Conservation (phyloP, 257 asterid genomes). For the Gentiana dahurica region DNA sequence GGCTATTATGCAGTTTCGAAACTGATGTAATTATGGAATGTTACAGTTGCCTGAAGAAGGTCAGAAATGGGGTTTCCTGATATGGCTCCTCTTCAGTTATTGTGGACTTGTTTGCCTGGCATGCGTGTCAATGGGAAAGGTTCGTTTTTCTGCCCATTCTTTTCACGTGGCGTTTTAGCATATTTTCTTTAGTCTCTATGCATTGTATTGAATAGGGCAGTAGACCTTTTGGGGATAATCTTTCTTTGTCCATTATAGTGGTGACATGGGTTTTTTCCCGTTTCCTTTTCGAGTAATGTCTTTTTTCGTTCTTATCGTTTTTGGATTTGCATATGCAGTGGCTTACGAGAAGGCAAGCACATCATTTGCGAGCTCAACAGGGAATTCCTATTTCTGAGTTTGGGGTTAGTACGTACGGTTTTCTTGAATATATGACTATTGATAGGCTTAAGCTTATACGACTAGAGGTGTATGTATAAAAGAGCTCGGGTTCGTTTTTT, state of each 20-base stretch:
- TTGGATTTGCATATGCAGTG: constrained; percentile 43
- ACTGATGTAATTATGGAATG: constrained; percentile 8
- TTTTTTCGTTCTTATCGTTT: neutral
- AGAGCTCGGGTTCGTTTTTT: neutral
- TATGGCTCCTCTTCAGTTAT: constrained; percentile 94
- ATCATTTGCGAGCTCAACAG: constrained; percentile 78
- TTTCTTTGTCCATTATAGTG: neutral
- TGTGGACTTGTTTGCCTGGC: constrained; percentile 87
- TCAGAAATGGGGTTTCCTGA: constrained; percentile 97
- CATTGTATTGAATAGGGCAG: neutral
- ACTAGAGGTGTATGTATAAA: no score
- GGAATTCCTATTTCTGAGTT: constrained; percentile 95
- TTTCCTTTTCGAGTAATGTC: neutral
- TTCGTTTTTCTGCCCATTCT: constrained; percentile 14
- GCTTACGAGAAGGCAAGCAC: constrained; percentile 82
- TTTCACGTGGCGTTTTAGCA: neutral
- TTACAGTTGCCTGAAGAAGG: constrained; percentile 87
- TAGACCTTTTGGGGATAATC: neutral
- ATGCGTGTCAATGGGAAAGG: constrained; percentile 80
- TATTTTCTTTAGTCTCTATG: neutral
- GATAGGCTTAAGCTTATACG: no score
- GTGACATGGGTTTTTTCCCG: neutral
- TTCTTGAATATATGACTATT: neutral
- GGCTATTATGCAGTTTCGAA: constrained; percentile 10
- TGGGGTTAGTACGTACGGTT: constrained; percentile 49